Evolutionary conservation across 2,329 filamentous ascomycete species (phyloP).

Genomic region (Aquanectria penicillioides): DNA sequence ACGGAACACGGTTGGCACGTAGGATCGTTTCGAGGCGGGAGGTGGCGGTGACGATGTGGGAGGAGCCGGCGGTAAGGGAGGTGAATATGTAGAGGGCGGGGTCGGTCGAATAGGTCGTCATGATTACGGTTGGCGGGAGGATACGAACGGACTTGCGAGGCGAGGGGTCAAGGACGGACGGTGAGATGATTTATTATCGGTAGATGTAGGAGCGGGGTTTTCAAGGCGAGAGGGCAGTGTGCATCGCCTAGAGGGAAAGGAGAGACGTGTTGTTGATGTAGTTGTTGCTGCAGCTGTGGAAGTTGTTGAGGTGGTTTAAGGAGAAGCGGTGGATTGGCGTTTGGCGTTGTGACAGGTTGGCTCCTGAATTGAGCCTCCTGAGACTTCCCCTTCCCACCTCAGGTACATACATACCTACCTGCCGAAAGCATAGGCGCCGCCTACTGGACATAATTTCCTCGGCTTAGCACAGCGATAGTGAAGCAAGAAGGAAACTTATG

Average conservation of each 20-base stretch:
- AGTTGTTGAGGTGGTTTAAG: neutral
- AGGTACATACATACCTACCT: no score
- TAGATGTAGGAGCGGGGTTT: neutral
- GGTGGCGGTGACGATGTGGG: conserved; percentile 95
- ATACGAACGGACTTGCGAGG: no score
- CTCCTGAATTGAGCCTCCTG: conserved; percentile 27
- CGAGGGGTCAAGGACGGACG: no score
- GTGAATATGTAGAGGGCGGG: conserved; percentile 93
- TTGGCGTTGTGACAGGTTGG: conserved; percentile 13
- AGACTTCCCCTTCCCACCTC: no score
- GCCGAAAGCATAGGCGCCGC: no score
- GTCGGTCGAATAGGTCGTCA: conserved; percentile 65
- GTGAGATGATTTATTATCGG: neutral
- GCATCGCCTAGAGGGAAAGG: neutral
- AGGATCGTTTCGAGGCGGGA: conserved; percentile 96
- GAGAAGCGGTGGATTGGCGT: conserved; percentile 8
- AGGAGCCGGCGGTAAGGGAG: conserved; percentile 93
- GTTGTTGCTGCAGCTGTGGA: neutral
- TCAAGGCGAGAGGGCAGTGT: conserved; percentile 1
- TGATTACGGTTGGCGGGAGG: conserved; percentile 31
- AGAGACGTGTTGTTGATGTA: neutral
- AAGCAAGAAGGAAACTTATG: no score
- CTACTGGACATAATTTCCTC: no score
- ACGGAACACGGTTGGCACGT: conserved; percentile 92
- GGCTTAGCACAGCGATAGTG: conserved; percentile 17